Conservation (phyloP, 1,139 yeast genomes). For the Scheffersomyces quercinus region DNA sequence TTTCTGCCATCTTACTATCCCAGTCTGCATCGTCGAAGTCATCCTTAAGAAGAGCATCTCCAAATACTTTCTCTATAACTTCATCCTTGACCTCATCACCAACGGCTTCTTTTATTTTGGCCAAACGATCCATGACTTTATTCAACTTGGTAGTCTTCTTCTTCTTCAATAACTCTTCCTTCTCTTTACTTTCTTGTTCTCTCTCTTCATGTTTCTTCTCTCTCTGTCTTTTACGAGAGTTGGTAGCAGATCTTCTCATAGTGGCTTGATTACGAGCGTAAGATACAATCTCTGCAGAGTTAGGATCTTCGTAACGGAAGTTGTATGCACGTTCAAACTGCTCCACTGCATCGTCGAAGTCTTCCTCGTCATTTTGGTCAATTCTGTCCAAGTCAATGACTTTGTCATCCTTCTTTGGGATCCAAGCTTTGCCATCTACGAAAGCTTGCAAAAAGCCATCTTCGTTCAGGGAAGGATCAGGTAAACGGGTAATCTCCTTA, state of each 20-base stretch:
- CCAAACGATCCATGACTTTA: constrained; percentile 74
- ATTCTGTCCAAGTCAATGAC: constrained; percentile 56
- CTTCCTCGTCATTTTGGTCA: constrained; percentile 73
- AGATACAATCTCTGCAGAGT: constrained; percentile 87
- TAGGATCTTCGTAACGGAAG: constrained; percentile 91
- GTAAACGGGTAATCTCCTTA: constrained; percentile 39
- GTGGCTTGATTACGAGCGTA: constrained; percentile 97
- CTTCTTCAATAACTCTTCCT: constrained; percentile 64
- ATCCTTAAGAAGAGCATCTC: constrained; percentile 74
- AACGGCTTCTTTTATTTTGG: constrained; percentile 76
- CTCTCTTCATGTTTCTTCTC: constrained; percentile 63
- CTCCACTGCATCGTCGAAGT: constrained; percentile 90
- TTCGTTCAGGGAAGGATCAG: constrained; percentile 68
- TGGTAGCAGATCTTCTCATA: constrained; percentile 74
- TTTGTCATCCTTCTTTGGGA: constrained; percentile 63
- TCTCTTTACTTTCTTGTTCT: constrained; percentile 52
- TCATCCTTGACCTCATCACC: constrained; percentile 75
- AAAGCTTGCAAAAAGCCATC: constrained; percentile 73
- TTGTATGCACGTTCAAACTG: constrained; percentile 90
- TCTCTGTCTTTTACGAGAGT: constrained; percentile 79
- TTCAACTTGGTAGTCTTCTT: constrained; percentile 76
- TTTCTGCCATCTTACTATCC: constrained; percentile 84
- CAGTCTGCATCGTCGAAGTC: constrained; percentile 92
- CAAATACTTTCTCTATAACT: constrained; percentile 62
- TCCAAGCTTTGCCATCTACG: constrained; percentile 83